Percentiles rank a stretch among this genome's conserved stretches.
phyloP scores from a whole-genome alignment of 1,284 basidiomycete species.

The Lignosus rhinocerotis region DNA sequence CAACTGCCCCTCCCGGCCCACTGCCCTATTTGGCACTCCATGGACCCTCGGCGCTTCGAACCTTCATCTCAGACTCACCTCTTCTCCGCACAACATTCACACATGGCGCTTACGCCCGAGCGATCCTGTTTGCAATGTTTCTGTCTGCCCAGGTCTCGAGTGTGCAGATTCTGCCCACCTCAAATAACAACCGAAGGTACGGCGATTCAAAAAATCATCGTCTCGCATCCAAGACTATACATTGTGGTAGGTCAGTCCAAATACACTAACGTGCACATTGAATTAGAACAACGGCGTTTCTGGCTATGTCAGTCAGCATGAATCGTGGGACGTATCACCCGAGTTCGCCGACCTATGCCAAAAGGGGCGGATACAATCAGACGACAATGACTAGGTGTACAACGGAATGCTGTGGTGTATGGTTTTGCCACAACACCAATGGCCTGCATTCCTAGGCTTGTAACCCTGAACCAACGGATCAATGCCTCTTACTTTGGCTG shows the following conservation, averaged over 20 bases:
- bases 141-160: too few species aligned
- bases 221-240: not conserved
- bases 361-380: not conserved
- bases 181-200: not conserved
- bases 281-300: not conserved
- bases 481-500: too few species aligned
- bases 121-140: too few species aligned
- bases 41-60: conserved; percentile 4
- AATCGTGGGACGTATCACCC: not conserved
- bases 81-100: not conserved
- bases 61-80: not conserved
- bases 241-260: not conserved
- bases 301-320: not conserved
- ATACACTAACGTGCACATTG: too few species aligned
- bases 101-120: not conserved
- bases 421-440: not conserved
- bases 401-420: not conserved
- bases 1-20: conserved; percentile 22
- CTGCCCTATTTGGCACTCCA: conserved; percentile 8
- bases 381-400: not conserved
- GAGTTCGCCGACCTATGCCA: not conserved
- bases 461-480: too few species aligned
- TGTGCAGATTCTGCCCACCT: too few species aligned
- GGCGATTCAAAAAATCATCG: not conserved
- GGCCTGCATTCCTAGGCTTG: too few species aligned